These are phyloP conservation scores for Neonectria hederae DNA, from an alignment of 2,329 filamentous ascomycete species.

Conservation along the genomic window DNA sequence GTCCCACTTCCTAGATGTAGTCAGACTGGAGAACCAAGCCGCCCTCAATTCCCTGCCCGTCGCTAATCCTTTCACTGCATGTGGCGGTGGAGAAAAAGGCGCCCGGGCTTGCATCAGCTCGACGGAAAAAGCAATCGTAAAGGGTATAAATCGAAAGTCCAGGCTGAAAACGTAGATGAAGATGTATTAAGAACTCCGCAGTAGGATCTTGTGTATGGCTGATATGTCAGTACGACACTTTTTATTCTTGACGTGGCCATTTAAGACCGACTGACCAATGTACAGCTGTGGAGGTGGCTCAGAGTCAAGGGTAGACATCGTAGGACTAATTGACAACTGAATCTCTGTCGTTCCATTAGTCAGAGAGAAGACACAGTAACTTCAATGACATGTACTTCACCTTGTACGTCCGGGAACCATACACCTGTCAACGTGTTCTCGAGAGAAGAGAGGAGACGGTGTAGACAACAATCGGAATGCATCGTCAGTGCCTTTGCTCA, in stretches of 20 bases:
- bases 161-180: neutral
- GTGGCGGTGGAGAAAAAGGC: neutral
- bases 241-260: neutral
- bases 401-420: neutral
- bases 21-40: neutral
- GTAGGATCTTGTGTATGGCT: no score
- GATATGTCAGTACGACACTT: neutral
- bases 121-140: neutral
- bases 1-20: neutral
- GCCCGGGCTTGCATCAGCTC: neutral
- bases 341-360: neutral
- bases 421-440: neutral
- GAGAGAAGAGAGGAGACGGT: neutral
- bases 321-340: neutral
- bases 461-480: neutral
- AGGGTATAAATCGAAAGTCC: neutral
- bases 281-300: neutral
- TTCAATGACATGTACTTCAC: neutral
- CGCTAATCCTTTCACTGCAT: neutral
- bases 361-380: neutral
- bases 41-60: neutral
- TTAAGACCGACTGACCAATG: no score
- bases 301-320: neutral
- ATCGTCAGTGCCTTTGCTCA: conserved; percentile 12
- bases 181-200: neutral